A percentile compares a stretch with the other conserved stretches of the same genome.
Conservation (phyloP, 2,329 filamentous ascomycete species). For the Fusarium scirpi region DNA sequence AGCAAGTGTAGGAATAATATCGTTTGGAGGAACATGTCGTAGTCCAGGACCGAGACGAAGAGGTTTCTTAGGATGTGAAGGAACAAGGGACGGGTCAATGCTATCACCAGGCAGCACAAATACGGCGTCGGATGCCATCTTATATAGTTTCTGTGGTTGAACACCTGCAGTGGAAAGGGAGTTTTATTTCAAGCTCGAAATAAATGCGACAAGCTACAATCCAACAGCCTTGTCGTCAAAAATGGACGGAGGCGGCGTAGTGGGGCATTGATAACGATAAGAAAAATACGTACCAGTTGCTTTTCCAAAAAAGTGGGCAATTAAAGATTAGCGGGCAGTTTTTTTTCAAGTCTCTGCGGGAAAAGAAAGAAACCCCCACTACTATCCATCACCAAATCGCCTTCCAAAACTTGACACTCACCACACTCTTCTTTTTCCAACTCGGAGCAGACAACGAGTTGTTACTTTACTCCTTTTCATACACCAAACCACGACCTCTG, state of each 20-base stretch:
- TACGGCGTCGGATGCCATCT: constrained; percentile 68
- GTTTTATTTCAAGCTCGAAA: constrained; percentile 4
- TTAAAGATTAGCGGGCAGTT: constrained; percentile 45
- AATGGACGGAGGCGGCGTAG: constrained; percentile 16
- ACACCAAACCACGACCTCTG: background rate
- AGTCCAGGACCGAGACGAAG: constrained; percentile 87
- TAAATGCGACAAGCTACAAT: constrained; percentile 33
- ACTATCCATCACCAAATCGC: constrained; percentile 34
- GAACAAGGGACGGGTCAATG: constrained; percentile 74
- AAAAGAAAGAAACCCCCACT: constrained; percentile 47
- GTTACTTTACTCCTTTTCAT: constrained; percentile 16
- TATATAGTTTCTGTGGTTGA: constrained; percentile 22
- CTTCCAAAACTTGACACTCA: constrained; percentile 41
- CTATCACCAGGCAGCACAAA: constrained; percentile 86
- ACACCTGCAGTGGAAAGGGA: background rate
- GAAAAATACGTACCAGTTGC: constrained; percentile 33
- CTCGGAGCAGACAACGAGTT: constrained; percentile 24
- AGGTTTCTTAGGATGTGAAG: constrained; percentile 74
- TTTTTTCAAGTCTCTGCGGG: constrained; percentile 42
- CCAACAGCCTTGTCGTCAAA: constrained; percentile 24
- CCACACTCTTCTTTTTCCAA: constrained; percentile 21
- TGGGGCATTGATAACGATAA: constrained; percentile 39
- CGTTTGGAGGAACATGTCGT: constrained; percentile 81
- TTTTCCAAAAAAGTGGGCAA: constrained; percentile 38
- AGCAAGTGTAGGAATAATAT: constrained; percentile 75